A percentile compares a stretch with the other conserved stretches of the same genome.
Evolutionary conservation across 805 yeast genomes (phyloP).

Genomic region (Suhomyces xylopsoci): DNA sequence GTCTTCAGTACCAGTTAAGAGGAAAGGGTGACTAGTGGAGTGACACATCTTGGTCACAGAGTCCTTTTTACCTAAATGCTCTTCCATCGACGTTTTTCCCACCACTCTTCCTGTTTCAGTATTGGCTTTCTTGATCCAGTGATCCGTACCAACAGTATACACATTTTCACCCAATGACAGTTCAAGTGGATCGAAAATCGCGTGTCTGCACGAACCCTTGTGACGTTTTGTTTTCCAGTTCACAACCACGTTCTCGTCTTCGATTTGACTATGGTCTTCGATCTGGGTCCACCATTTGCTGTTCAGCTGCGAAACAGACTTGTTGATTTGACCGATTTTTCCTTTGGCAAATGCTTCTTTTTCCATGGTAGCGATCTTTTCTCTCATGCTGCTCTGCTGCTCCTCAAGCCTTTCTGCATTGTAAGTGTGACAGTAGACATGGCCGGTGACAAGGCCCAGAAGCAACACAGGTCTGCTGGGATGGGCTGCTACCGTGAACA

Average conservation of each 20-base stretch:
- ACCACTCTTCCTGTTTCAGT: constrained; percentile 73
- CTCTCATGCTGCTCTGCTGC: constrained; percentile 19
- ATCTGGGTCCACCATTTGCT: constrained; percentile 48
- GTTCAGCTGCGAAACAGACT: constrained; percentile 32
- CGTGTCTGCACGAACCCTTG: constrained; percentile 79
- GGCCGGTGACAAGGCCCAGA: constrained; percentile 82
- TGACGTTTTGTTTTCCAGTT: constrained; percentile 89
- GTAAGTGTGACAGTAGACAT: constrained; percentile 60
- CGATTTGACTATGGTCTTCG: constrained; percentile 22
- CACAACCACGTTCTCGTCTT: constrained; percentile 28
- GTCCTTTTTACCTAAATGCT: constrained; percentile 24
- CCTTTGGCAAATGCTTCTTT: constrained; percentile 24
- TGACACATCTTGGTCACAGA: constrained; percentile 43
- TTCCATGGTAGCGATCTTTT: constrained; percentile 17
- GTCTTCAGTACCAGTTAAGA: constrained; percentile 63
- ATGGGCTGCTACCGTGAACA: constrained; percentile 78
- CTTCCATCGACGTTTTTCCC: constrained; percentile 42
- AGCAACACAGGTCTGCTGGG: constrained; percentile 64
- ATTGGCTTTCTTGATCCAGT: constrained; percentile 69
- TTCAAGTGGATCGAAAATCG: constrained; percentile 57
- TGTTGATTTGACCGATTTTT: constrained; percentile 18
- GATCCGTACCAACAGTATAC: constrained; percentile 77
- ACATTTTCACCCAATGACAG: constrained; percentile 47
- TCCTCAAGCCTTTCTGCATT: constrained; percentile 46
- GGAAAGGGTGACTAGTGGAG: constrained; percentile 45